Percentiles rank a stretch among this genome's conserved stretches.
phyloP scores from a whole-genome alignment of 768 basidiomycete genomes.

The Lactifluus hygrophoroides region DNA sequence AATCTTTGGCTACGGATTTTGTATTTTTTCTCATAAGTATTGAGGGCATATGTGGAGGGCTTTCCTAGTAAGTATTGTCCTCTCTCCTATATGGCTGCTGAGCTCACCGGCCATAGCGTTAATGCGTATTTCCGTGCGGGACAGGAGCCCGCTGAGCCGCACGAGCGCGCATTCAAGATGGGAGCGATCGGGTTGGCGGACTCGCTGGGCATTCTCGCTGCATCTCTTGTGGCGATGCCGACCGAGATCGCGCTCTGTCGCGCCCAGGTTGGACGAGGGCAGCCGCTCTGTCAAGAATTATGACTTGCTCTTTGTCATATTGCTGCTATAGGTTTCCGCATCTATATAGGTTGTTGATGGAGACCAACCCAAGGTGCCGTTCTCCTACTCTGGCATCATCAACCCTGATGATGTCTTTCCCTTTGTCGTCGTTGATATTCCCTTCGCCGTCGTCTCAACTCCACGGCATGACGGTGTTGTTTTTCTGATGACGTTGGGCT shows the following conservation, averaged over 20 bases:
- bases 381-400: background rate
- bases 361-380: background rate
- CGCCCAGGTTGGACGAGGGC: slow-evolving; percentile 61
- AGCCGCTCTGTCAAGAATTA: slow-evolving; percentile 57
- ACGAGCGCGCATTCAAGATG: slow-evolving; percentile 84
- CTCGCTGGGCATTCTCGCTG: slow-evolving; percentile 57
- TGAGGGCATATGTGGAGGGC: slow-evolving; percentile 89
- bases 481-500: background rate
- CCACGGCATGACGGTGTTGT: background rate
- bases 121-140: slow-evolving; percentile 83
- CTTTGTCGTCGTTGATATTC: background rate
- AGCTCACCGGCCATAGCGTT: slow-evolving; percentile 41
- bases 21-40: slow-evolving; percentile 74
- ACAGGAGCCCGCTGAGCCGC: slow-evolving; percentile 51
- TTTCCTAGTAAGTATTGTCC: slow-evolving; percentile 67
- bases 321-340: background rate
- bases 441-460: background rate
- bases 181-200: slow-evolving; percentile 85
- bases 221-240: slow-evolving; percentile 59
- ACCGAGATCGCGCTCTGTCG: slow-evolving; percentile 72
- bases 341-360: background rate
- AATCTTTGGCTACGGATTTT: slow-evolving; percentile 38
- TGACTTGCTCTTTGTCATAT: slow-evolving; percentile 23
- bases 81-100: background rate
- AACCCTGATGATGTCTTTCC: background rate